phyloP scores from a whole-genome alignment of 345 rosid species.

The Euphorbia lathyris region DNA sequence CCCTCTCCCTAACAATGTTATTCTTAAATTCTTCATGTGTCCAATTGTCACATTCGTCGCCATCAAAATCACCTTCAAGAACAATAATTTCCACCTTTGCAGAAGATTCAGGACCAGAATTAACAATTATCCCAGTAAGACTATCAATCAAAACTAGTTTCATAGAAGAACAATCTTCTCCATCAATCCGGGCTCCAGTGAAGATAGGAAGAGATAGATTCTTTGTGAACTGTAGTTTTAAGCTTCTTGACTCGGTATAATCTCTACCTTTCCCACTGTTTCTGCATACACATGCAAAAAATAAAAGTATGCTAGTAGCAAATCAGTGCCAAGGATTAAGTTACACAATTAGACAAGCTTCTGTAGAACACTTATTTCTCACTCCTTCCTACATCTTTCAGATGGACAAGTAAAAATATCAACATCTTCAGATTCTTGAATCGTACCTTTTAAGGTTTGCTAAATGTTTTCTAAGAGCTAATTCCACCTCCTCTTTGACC shows the following conservation, averaged over 20 bases:
- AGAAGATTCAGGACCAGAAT: constrained; percentile 62
- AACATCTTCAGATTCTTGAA: constrained; percentile 13
- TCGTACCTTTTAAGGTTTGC: constrained; percentile 58
- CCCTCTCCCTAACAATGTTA: constrained; percentile 90
- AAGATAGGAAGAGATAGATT: constrained; percentile 81
- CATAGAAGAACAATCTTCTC: constrained; percentile 60
- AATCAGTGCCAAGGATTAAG: not conserved
- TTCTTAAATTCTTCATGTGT: constrained; percentile 72
- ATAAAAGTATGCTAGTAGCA: not conserved
- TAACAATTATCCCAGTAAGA: constrained; percentile 53
- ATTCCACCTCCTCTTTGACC: constrained; percentile 96
- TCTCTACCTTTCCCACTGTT: constrained; percentile 60
- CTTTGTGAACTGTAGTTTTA: constrained; percentile 66
- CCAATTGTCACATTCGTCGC: constrained; percentile 64
- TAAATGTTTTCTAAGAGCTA: constrained; percentile 75
- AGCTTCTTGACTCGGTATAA: constrained; percentile 54
- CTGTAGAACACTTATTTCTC: not conserved
- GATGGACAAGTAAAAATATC: not conserved
- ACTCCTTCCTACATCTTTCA: constrained; percentile 3
- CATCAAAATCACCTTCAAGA: constrained; percentile 91
- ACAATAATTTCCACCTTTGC: constrained; percentile 83
- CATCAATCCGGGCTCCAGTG: constrained; percentile 91
- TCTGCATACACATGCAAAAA: constrained; percentile 41
- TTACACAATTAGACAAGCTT: too few relatives aligned
- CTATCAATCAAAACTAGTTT: constrained; percentile 71